Percentiles rank a stretch among this genome's conserved stretches.
phyloP scores from a whole-genome alignment of 768 basidiomycete genomes.

The Daedalea quercina region DNA sequence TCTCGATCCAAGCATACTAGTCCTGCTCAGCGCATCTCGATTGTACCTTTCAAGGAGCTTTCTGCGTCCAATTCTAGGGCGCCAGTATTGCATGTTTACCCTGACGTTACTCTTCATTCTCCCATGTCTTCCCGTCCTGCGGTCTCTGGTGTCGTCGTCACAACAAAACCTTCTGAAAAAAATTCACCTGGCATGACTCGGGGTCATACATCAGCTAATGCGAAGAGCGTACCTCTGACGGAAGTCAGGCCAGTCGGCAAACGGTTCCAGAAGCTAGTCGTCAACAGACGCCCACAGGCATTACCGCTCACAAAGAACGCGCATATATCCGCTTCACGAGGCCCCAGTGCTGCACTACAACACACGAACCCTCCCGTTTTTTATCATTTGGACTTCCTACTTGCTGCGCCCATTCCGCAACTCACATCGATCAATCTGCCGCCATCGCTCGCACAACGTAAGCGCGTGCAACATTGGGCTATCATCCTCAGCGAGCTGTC shows the following conservation, averaged over 20 bases:
- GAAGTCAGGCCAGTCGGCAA: neutral
- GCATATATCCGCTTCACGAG: neutral
- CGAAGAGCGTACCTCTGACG: neutral
- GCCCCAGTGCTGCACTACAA: neutral
- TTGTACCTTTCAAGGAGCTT: neutral
- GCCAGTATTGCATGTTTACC: too few relatives aligned
- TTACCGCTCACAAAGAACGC: neutral
- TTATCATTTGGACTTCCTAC: slow-evolving; percentile 31
- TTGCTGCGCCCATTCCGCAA: slow-evolving; percentile 7
- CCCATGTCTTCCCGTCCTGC: too few relatives aligned
- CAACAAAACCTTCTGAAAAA: too few relatives aligned
- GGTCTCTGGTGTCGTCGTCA: too few relatives aligned
- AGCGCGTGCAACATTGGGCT: slow-evolving; percentile 44
- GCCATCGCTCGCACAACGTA: slow-evolving; percentile 52
- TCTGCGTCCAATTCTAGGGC: slow-evolving; percentile 6
- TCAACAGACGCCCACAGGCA: slow-evolving; percentile 2
- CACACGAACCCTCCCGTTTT: neutral
- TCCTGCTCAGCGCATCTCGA: neutral
- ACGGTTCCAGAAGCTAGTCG: slow-evolving; percentile 15
- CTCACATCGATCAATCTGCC: slow-evolving; percentile 46
- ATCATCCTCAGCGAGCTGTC: slow-evolving; percentile 46
- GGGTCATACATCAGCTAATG: neutral
- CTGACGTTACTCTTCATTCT: too few relatives aligned
- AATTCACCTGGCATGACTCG: too few relatives aligned
- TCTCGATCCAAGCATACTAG: neutral